Evolutionary conservation across 2,329 filamentous ascomycete genomes (phyloP), one percentile per base, ranked within the genome.

Genomic region (Claviceps paspali): DNA sequence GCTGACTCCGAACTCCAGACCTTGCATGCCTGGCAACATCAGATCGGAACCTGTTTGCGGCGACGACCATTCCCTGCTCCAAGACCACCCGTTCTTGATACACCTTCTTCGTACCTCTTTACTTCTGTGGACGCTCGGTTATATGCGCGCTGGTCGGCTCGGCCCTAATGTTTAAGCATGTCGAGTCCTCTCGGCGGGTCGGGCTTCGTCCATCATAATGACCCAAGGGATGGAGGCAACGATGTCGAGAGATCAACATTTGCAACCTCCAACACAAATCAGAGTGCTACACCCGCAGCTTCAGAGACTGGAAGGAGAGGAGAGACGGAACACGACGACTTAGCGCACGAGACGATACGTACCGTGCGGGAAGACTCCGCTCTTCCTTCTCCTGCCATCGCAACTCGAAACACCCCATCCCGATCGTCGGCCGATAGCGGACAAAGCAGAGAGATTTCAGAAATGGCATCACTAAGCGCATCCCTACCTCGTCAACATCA

Each of bases 131-230:
- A 9, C 29, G 14, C 7, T 27, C 21, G n/a, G 29, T 22, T 17
- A n/a, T 14, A n/a, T n/a, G 7, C 9, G 27, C 38, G 29, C 17
- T 18, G 31, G n/a, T n/a, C n/a, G n/a, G n/a, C n/a, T n/a, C 32
- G 19, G 18, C 32, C 31, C 32, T 43, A 33, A 52, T 52, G 46
- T 46, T 36, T 29, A 42, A 51, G 37, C 35, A 61, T 61, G 57
- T 55, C 55, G 35, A 59, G 49, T 37, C 44, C 40, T 44, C 49
- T 46, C 39, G 47, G 45, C 41, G 51, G 47, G 45, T 47, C 47
- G 35, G 43, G 43, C 38, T 29, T 41, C 41, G 38, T 38, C 39
- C 36, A 43, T 42, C 35, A 40, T 31, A 32, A 34, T 38, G 33
- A 27, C 29, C 11, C 37, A 21, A 26, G 15, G 9, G 35, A 32